Base-by-base conservation (phyloP, 164 flowering plant genomes). In the Liquidambar formosana region DNA sequence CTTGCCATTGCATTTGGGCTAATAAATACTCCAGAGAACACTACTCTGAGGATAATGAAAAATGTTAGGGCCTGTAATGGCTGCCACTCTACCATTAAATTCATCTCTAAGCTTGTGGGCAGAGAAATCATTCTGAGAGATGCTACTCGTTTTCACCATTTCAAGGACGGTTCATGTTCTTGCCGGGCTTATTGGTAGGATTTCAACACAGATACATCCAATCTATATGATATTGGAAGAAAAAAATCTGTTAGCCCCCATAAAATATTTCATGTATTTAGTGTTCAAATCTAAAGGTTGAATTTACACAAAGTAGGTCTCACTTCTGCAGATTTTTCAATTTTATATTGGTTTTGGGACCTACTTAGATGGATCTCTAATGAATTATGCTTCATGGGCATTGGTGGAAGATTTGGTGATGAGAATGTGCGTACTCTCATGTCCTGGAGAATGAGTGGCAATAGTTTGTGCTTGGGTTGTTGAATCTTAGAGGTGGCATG, bases 91-190 rank as follows among this genome's bases (percentile, higher is more conserved):
- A 94, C 97, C 49, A 91, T 94, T 52, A 94, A 89, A 56, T 90
- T 66, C 66, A 89, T 94, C 49, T 83, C 97, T 38, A 92, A 83
- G 76, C 81, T 88, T 65, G 89, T 75, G 8, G 79, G 75, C 18
- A 84, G 97, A 71, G 97, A 94, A 73, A 91, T 94, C 45, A 76
- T 92, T 45, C 83, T 94, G 26, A 83, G 97, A 71, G 98, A 94
- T 76, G 85, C 88, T 16, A 92, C 91, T 18, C 89, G 97, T 2
- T 93, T 91, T 73, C 98, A 94, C 81, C 98, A 90, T 84, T 94
- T 94, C 73, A 83, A 81, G 69, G 81, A 81, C 64, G 97, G 92
- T 47, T 69, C 65, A 0, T 93, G 97, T 78, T 91, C 97, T 28
- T 94, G 98, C 71, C 64, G 78, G 57, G 97, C 89, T 60, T 93